Base-by-base conservation (phyloP, 495 filamentous ascomycete species). In the Talaromyces thailandensis region DNA sequence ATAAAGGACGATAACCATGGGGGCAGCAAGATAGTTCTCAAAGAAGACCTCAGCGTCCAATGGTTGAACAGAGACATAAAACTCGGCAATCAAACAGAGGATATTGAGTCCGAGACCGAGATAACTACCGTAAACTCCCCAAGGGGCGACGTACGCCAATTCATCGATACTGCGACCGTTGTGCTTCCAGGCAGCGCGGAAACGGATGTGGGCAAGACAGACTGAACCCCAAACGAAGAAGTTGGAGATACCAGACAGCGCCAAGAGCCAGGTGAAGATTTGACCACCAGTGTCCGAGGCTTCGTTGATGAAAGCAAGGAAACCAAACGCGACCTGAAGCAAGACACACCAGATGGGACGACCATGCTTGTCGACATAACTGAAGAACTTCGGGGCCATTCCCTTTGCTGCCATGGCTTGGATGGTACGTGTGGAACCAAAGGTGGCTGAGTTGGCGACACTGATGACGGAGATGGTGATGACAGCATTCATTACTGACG, bases 141-240 rank as follows among this genome's bases (percentile, higher is more conserved):
- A 80, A 18, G 81, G 68, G 12, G 90, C 84, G 62, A 78, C 71
- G 75, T 85, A 94, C 1, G 88, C 86, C 25, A 94, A 81, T 70
- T 93, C 88, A 29, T 89, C 85, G 0, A 88, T 63, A n/a, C 73
- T 73, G 63, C 80, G 82, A 29, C 85, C 86, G 51, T 84, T 73
- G 71, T 70, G 62, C 29, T 65, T 67, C 82, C 81, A 83, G 63
- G 75, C 88, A 21, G 72, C 69, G 21, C 89, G 84, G 82, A 91
- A 90, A 26, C 88, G 84, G 68, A 93, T 89, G 67, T 92, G 89
- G 2, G 87, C 81, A 14, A 89, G 67, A 72, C 83, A 87, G 71
- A 91, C 87, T 56, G 84, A 85, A 16, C 83, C 86, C 85, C 86
- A 92, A 60, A 84, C 80, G 74, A 91, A 90, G 69, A 91, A 81